A percentile compares a stretch with the other conserved stretches of the same genome.
Conservation (phyloP, 1,139 yeast genomes). For the Zygosaccharomyces sapae region DNA sequence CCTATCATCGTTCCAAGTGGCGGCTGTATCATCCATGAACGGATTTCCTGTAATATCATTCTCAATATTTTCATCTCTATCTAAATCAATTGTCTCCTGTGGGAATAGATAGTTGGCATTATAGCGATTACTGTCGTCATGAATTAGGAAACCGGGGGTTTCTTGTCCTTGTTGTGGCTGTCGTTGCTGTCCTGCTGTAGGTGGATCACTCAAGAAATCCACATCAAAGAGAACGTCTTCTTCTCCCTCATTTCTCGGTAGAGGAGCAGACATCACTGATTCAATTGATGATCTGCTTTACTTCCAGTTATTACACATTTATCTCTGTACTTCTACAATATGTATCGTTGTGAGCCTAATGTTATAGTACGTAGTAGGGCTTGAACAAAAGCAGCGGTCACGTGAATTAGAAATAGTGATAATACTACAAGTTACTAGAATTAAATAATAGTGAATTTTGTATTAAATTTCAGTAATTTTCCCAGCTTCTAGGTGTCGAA, state of each 20-base stretch:
- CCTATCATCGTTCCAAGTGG: slow-evolving; percentile 20
- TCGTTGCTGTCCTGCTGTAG: slow-evolving; percentile 12
- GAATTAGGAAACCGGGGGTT: slow-evolving; percentile 11
- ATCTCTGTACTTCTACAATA: not conserved
- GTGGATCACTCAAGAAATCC: slow-evolving; percentile 18
- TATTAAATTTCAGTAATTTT: not conserved
- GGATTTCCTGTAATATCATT: slow-evolving; percentile 34
- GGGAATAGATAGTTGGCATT: slow-evolving; percentile 17
- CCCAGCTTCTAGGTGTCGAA: not conserved
- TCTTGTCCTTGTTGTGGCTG: slow-evolving; percentile 5
- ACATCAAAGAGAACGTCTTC: slow-evolving; percentile 20
- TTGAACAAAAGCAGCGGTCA: not conserved
- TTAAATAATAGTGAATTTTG: not conserved
- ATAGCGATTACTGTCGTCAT: slow-evolving; percentile 6
- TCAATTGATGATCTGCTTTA: not conserved
- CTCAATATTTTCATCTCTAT: slow-evolving; percentile 29
- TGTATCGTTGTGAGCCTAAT: not conserved
- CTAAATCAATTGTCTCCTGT: slow-evolving; percentile 36
- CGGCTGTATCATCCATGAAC: slow-evolving; percentile 32
- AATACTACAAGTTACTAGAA: not conserved
- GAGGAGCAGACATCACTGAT: slow-evolving; percentile 9
- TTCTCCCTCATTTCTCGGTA: slow-evolving; percentile 8
- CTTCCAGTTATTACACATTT: not conserved
- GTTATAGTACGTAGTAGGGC: not conserved
- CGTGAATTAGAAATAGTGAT: not conserved